These are phyloP conservation scores for Apiotrichum mycotoxinovorans DNA, from an alignment of 1,284 basidiomycete species.

Conservation along the genomic window DNA sequence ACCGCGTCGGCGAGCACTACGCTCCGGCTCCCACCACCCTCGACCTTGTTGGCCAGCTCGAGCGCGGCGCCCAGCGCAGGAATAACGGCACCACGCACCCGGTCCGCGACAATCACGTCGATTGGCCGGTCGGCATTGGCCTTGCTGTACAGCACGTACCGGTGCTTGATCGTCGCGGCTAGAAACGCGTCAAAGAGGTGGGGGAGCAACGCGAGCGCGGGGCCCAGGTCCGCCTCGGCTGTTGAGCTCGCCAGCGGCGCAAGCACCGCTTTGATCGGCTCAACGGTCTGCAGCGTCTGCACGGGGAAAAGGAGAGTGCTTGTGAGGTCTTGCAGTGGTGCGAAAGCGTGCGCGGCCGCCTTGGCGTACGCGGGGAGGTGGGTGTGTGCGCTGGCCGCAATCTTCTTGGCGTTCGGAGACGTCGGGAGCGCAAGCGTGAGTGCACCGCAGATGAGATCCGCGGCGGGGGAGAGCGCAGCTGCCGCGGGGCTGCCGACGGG, in stretches of 20 bases:
- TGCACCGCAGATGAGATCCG: slow-evolving; percentile 8
- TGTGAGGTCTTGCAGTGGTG: slow-evolving; percentile 17
- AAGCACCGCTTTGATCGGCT: slow-evolving; percentile 20
- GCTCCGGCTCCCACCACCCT: slow-evolving; percentile 15
- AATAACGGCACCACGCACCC: slow-evolving; percentile 32
- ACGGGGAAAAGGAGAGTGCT: slow-evolving; percentile 28
- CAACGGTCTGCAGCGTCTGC: slow-evolving; percentile 22
- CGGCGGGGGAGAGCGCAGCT: slow-evolving; percentile 7
- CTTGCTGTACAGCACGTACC: slow-evolving; percentile 32
- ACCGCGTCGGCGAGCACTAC: slow-evolving; percentile 4
- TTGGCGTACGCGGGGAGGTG: slow-evolving; percentile 24
- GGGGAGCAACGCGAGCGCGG: slow-evolving; percentile 21
- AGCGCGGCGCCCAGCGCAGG: slow-evolving; percentile 19
- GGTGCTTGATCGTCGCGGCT: slow-evolving; percentile 18
- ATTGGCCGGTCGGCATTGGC: slow-evolving; percentile 26
- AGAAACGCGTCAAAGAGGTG: slow-evolving; percentile 28
- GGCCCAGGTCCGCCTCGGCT: slow-evolving; percentile 2
- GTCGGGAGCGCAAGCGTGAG: slow-evolving; percentile 12
- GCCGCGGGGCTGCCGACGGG: not conserved
- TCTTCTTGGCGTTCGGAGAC: slow-evolving; percentile 33
- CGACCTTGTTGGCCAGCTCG: slow-evolving; percentile 18
- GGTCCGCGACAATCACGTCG: slow-evolving; percentile 37
- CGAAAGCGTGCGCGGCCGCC: slow-evolving; percentile 13
- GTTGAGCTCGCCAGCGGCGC: not conserved
- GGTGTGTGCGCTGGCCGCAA: slow-evolving; percentile 20